These are phyloP conservation scores for Withania somnifera DNA, from an alignment of 305 asterid species.

Conservation along the genomic window DNA sequence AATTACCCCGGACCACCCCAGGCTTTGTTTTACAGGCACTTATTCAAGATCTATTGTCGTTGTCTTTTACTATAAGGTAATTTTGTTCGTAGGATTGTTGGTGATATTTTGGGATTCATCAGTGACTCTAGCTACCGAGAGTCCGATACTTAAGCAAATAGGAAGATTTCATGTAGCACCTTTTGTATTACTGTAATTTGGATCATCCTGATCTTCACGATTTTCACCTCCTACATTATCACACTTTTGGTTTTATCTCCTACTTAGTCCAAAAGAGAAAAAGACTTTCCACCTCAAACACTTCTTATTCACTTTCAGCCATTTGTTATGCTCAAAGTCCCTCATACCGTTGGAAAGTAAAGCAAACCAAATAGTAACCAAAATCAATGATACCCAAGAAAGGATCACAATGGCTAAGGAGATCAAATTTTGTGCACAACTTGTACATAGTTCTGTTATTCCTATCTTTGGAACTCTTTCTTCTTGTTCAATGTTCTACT, in stretches of 20 bases:
- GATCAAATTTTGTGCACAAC: background rate
- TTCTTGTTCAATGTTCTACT: constrained; percentile 3
- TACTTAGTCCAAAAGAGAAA: background rate
- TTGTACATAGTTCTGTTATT: background rate
- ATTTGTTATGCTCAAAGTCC: background rate
- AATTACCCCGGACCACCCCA: too few relatives aligned
- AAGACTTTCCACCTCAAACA: background rate
- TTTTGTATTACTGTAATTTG: background rate
- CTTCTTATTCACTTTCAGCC: background rate
- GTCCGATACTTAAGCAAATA: too few relatives aligned
- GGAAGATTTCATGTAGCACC: too few relatives aligned
- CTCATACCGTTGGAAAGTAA: background rate
- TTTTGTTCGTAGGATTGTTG: too few relatives aligned
- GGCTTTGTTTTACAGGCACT: too few relatives aligned
- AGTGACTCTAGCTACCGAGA: too few relatives aligned
- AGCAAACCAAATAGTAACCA: background rate
- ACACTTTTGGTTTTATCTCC: background rate
- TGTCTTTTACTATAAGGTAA: too few relatives aligned
- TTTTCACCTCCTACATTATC: background rate
- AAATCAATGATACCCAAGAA: background rate
- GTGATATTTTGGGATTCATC: too few relatives aligned
- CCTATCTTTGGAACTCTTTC: background rate
- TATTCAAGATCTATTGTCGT: too few relatives aligned
- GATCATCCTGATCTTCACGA: too few relatives aligned
- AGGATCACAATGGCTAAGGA: background rate